Base-by-base conservation (phyloP, 2,329 filamentous ascomycete genomes). In the Aspergillus sp. region DNA sequence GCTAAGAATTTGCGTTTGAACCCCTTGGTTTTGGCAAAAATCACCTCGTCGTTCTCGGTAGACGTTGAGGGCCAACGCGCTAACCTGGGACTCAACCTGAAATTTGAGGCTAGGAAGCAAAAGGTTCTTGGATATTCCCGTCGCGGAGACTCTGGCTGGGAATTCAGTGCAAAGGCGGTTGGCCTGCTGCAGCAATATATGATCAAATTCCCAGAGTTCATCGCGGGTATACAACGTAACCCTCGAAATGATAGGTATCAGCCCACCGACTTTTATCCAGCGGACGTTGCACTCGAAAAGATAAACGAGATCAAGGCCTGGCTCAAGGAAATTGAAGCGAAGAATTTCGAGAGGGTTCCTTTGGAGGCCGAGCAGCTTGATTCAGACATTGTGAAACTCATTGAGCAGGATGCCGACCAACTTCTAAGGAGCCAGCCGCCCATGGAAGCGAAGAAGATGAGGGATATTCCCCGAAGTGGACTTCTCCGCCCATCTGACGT, bases 41-140 rank as follows among this genome's bases (percentile, higher is more conserved):
- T 99, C 68, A 98, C 95, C 0, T 96, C 95, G 2, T 93, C 93
- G 0, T 98, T 96, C 74, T 90, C 88, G 55, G 90, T 99, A 57
- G 86, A 86, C 17, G 86, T 93, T 4, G 91, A 91, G 57, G 91
- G 90, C 24, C 80, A 92, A 58, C 90, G 90, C 66, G 83, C 96
- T 61, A 99, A 99, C 68, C 80, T 99, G 23, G 95, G 95, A 0
- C 81, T 99, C 60, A 99, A 99, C 69, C 82, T 99, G 64, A 99
- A 99, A 74, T 99, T 99, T 59, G 95, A 99, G 72, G 91, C 86
- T 2, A 93, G 91, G 77, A 96, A 97, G 76, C 84, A 93, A 66
- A 99, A 99, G 78, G 95, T 99, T 6, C 79, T 99, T 33, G 95
- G 95, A 0, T 99, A 97, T 75, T 96, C 93, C 23, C 89, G 92